Evolutionary conservation across 2,329 filamentous ascomycete genomes (phyloP), one percentile per base, ranked within the genome.

Genomic region (Curvularia lunata): DNA sequence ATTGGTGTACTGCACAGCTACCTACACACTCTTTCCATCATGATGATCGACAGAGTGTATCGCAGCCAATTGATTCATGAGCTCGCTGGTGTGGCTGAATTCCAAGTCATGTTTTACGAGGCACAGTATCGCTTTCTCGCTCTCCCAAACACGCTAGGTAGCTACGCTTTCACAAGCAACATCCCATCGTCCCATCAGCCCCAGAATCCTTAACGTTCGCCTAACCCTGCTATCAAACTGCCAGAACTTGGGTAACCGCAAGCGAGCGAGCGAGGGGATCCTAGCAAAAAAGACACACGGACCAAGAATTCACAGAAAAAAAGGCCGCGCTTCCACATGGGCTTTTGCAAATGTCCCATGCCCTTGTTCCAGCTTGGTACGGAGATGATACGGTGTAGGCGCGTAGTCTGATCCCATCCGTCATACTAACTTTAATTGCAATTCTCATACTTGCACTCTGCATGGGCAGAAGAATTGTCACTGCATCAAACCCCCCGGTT

Each of bases 181-280:
- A 30, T 3, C 2, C 28, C 10, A 30, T 30, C 28, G 7, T 30
- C 28, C 8, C 28, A 4, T 21, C 27, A 37, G 21, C 47, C 23
- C 21, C n/a, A 19, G 21, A 49, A 38, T 38, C 49, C 16, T 32
- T 32, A 52, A 56, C 53, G 40, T 56, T 56, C 53, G 53, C 53
- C 41, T 56, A 56, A 18, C 48, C 53, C 27, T 43, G 48, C 21
- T 40, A 28, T 21, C 13, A 25, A 19, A 40, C 47, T 41, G 30
- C 28, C 10, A 12, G 28, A 30, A 32, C 19, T 49, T 38, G 52
- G 37, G 38, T 54, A 40, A 43, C 40, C 5, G 13, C 41, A 37
- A 48, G 45, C 52, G 19, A 54, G 32, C 41, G 27, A 48, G 45
- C 52, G 19, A 54, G 32, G 37, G 23, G 12, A 37, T 37, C 34